phyloP scores from a whole-genome alignment of 805 yeast species.

The Suhomyces sp. region DNA sequence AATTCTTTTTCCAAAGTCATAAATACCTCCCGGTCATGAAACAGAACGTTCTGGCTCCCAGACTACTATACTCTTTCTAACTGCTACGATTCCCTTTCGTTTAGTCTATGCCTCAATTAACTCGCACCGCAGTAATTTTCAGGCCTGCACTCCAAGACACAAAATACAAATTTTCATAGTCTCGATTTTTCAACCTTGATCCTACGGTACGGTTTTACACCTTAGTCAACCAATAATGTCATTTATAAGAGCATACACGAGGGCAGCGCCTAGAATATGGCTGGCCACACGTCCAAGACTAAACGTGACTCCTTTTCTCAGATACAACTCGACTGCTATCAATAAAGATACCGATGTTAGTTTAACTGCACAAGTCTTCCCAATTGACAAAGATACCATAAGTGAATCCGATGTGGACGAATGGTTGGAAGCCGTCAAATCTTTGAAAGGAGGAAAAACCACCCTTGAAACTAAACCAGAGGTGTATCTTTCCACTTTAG shows the following conservation, averaged over 20 bases:
- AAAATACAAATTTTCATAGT: conserved; percentile 7
- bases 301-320: conserved; percentile 10
- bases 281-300: not conserved
- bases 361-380: conserved; percentile 38
- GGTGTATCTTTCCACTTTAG: conserved; percentile 38
- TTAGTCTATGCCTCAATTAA: no score
- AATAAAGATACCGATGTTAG: conserved; percentile 9
- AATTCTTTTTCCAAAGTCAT: no score
- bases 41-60: no score
- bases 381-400: conserved; percentile 36
- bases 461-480: conserved; percentile 34
- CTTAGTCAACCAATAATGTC: conserved; percentile 5
- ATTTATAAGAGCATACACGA: conserved; percentile 6
- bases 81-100: no score
- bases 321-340: conserved; percentile 11
- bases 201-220: no score
- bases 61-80: no score
- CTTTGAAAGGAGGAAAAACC: conserved; percentile 33
- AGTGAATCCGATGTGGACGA: conserved; percentile 43
- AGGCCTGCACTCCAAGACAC: conserved; percentile 1
- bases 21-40: no score
- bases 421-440: conserved; percentile 46
- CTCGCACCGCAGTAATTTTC: conserved; percentile 3
- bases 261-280: conserved; percentile 2
- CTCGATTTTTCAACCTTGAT: not conserved